Conservation (phyloP, 176 grass and related monocot genomes). For the bread wheat (Triticum aestivum) region DNA sequence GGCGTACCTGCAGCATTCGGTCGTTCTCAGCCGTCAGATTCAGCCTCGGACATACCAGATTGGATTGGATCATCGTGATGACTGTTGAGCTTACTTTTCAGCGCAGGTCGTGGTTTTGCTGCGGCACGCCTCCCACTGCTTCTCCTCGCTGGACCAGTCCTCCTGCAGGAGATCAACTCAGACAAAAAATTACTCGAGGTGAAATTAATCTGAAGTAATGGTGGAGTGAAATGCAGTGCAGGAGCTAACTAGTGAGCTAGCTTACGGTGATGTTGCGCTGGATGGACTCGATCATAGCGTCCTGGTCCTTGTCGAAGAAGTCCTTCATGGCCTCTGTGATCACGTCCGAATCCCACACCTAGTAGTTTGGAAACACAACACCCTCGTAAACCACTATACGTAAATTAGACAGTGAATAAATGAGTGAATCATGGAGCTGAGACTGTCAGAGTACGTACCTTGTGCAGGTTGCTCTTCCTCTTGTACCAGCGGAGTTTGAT, state of each 20-base stretch:
- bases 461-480: slow-evolving; percentile 64
- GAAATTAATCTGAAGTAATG: background rate
- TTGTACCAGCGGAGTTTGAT: slow-evolving; percentile 62
- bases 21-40: background rate
- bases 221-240: background rate
- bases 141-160: slow-evolving; percentile 46
- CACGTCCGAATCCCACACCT: slow-evolving; percentile 84
- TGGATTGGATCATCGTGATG: too few species aligned
- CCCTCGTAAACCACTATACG: background rate
- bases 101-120: slow-evolving; percentile 41
- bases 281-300: slow-evolving; percentile 70
- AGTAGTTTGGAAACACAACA: background rate
- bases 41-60: background rate
- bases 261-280: slow-evolving; percentile 80
- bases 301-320: slow-evolving; percentile 59
- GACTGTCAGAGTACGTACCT: slow-evolving; percentile 5
- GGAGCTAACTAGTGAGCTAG: background rate
- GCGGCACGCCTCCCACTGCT: slow-evolving; percentile 53
- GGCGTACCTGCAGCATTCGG: slow-evolving; percentile 35
- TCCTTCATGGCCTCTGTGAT: slow-evolving; percentile 84
- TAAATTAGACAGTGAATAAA: background rate
- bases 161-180: slow-evolving; percentile 11
- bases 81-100: slow-evolving; percentile 19
- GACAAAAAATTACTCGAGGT: background rate
- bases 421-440: background rate